Conservation (phyloP, 768 basidiomycete species). For the Kwoniella dejecticola region DNA sequence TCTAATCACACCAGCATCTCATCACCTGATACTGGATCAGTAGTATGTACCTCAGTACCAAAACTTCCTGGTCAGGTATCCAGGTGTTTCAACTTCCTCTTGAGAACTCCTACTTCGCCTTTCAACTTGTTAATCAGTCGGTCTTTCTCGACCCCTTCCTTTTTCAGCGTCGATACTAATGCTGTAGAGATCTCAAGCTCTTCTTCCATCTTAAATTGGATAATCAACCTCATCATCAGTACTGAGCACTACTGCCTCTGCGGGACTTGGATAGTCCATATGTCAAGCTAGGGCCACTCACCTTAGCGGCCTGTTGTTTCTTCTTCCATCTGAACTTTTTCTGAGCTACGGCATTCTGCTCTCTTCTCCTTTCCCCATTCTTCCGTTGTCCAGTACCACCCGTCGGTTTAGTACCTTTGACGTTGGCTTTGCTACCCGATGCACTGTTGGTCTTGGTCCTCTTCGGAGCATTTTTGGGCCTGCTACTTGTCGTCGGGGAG, state of each 20-base stretch:
- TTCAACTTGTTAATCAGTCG: slow-evolving; percentile 6
- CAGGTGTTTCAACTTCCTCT: slow-evolving; percentile 10
- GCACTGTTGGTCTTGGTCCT: neutral
- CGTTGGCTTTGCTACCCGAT: neutral
- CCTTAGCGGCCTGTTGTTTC: slow-evolving; percentile 23
- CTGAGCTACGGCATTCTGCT: slow-evolving; percentile 33
- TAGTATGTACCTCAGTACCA: no score
- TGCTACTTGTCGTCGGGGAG: no score
- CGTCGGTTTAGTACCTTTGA: neutral
- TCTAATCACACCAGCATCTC: no score
- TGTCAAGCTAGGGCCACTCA: slow-evolving; percentile 12
- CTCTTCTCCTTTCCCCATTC: slow-evolving; percentile 19
- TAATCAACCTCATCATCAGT: neutral
- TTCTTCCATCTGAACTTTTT: slow-evolving; percentile 32
- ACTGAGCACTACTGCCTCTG: neutral
- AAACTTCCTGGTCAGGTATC: no score
- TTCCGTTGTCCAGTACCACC: neutral
- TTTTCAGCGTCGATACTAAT: neutral
- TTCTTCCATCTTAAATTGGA: slow-evolving; percentile 18
- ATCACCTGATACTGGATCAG: no score
- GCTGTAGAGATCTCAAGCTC: slow-evolving; percentile 14
- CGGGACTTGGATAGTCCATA: neutral
- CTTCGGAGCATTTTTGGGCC: no score
- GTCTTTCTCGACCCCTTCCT: slow-evolving; percentile 15
- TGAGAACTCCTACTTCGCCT: slow-evolving; percentile 10